Evolutionary conservation across 176 grass and related monocot genomes (phyloP).

Genomic region (Oryza meyeriana): DNA sequence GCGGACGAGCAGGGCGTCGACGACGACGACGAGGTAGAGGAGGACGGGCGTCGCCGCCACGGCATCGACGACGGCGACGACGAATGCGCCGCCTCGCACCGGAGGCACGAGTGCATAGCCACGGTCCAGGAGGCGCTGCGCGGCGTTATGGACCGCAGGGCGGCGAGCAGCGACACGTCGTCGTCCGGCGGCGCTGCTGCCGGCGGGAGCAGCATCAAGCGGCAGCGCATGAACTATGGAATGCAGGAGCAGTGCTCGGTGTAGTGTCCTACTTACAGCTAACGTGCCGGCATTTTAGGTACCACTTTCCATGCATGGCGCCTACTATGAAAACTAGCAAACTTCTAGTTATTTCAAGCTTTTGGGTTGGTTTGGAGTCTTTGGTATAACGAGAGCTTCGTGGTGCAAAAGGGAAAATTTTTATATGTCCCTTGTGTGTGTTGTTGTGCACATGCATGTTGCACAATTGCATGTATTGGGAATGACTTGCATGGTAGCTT

Average conservation of each 20-base stretch:
- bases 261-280: neutral
- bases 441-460: conserved; percentile 11
- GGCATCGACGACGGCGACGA: neutral
- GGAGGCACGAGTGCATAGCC: conserved; percentile 66
- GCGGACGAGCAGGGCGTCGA: conserved; percentile 6
- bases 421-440: conserved; percentile 60
- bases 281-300: conserved; percentile 5
- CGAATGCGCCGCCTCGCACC: conserved; percentile 15
- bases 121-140: conserved; percentile 82
- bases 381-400: conserved; percentile 40
- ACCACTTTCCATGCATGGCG: conserved; percentile 12
- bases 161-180: conserved; percentile 54
- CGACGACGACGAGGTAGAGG: neutral
- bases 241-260: conserved; percentile 48
- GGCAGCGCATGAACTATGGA: conserved; percentile 84
- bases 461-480: neutral
- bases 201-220: conserved; percentile 59
- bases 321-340: neutral
- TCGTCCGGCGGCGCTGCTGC: conserved; percentile 39
- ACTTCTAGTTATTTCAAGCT: conserved; percentile 5
- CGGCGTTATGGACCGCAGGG: conserved; percentile 65
- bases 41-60: neutral
- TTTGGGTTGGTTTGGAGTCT: neutral
- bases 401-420: conserved; percentile 47
- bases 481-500: neutral